phyloP scores from a whole-genome alignment of 2,329 filamentous ascomycete genomes.

The Myriosclerotinia curreyana region DNA sequence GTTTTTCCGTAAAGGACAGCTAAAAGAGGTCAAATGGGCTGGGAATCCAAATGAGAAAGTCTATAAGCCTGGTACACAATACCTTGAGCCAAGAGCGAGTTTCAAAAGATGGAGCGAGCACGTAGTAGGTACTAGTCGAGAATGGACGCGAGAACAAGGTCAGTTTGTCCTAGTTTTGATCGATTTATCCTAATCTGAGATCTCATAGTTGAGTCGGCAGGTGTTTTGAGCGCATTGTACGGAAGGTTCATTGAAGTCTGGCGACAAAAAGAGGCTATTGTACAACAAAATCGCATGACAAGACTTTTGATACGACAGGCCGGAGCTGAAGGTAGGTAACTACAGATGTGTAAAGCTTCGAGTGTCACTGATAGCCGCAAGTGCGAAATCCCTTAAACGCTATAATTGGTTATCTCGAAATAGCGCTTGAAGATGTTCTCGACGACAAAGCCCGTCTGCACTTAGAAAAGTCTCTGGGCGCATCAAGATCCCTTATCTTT shows the following conservation, averaged over 20 bases:
- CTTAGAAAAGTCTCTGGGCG: slow-evolving; percentile 78
- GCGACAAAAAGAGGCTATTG: slow-evolving; percentile 81
- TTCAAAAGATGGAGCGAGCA: slow-evolving; percentile 82
- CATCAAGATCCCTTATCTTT: slow-evolving; percentile 88
- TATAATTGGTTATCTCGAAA: slow-evolving; percentile 95
- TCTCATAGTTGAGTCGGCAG: slow-evolving; percentile 70
- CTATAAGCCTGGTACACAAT: slow-evolving; percentile 68
- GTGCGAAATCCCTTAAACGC: slow-evolving; percentile 87
- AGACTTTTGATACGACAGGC: slow-evolving; percentile 52
- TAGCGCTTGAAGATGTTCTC: slow-evolving; percentile 75
- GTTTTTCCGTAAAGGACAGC: slow-evolving; percentile 76
- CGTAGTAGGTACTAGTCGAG: slow-evolving; percentile 70
- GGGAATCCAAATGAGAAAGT: slow-evolving; percentile 83
- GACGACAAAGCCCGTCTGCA: slow-evolving; percentile 83
- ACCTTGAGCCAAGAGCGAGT: slow-evolving; percentile 73
- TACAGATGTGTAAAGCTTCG: not conserved
- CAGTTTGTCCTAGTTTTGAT: not conserved
- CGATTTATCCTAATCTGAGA: not conserved
- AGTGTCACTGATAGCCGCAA: slow-evolving; percentile 54
- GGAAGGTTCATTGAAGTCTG: slow-evolving; percentile 88
- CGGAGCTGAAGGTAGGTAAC: slow-evolving; percentile 16
- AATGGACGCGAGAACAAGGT: slow-evolving; percentile 80
- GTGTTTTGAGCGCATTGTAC: slow-evolving; percentile 83
- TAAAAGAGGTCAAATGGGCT: slow-evolving; percentile 74
- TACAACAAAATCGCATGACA: slow-evolving; percentile 75